phyloP scores from a whole-genome alignment of 352 stramenopile species.

The Pythium vanterpoolii region DNA sequence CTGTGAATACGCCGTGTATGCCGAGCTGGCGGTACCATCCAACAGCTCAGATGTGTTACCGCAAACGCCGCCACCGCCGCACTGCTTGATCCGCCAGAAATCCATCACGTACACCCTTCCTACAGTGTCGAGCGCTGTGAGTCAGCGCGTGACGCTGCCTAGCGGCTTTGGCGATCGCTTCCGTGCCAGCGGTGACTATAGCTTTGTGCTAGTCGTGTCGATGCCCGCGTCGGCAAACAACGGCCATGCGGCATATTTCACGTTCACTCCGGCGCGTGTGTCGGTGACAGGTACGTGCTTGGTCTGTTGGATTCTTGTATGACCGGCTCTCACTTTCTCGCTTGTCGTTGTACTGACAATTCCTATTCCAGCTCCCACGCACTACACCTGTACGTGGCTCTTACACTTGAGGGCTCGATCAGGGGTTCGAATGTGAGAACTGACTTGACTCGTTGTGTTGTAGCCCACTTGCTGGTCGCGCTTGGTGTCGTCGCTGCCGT shows the following conservation, averaged over 20 bases:
- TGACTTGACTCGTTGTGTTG: background rate
- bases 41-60: constrained; percentile 7
- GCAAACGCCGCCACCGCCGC: constrained; percentile 9
- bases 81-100: constrained; percentile 21
- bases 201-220: constrained; percentile 30
- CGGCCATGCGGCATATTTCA: constrained; percentile 23
- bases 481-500: constrained; percentile 19
- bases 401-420: background rate
- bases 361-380: constrained; percentile 13
- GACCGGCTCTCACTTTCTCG: background rate
- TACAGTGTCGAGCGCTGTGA: background rate
- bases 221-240: constrained; percentile 26
- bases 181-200: constrained; percentile 27
- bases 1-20: constrained; percentile 32
- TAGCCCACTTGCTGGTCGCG: constrained; percentile 27
- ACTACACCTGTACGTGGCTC: constrained; percentile 9
- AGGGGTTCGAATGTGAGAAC: background rate
- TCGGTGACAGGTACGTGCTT: constrained; percentile 22
- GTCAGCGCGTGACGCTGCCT: constrained; percentile 17
- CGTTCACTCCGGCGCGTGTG: constrained; percentile 28
- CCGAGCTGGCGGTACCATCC: constrained; percentile 13
- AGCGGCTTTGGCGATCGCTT: constrained; percentile 32
- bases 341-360: background rate
- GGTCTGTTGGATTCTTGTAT: background rate
- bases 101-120: constrained; percentile 26